phyloP scores from a whole-genome alignment of 257 asterid species.

The Rehmannia glutinosa region DNA sequence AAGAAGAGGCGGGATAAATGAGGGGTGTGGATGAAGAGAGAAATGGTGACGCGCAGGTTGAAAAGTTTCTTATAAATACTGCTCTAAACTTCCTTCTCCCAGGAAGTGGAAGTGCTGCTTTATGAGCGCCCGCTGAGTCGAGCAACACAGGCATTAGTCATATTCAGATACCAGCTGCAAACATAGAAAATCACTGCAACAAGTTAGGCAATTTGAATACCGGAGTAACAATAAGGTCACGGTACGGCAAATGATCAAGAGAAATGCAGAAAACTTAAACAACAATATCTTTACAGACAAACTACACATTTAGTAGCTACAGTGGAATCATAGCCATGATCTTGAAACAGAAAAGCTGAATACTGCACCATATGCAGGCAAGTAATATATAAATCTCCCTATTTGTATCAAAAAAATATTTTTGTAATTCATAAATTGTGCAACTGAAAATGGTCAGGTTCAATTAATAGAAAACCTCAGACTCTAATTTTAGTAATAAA shows the following conservation, averaged over 20 bases:
- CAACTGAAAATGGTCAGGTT: neutral
- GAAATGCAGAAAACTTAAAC: neutral
- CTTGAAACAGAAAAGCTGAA: neutral
- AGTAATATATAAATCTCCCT: neutral
- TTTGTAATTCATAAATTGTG: neutral
- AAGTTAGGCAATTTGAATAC: neutral
- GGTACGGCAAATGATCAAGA: neutral
- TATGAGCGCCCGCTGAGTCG: constrained; percentile 47
- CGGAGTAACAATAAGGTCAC: neutral
- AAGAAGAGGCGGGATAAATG: constrained; percentile 29
- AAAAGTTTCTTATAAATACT: constrained; percentile 39
- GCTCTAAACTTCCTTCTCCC: constrained; percentile 33
- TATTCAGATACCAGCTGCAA: constrained; percentile 24
- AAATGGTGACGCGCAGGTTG: constrained; percentile 50
- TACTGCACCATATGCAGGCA: neutral
- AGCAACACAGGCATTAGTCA: constrained; percentile 60
- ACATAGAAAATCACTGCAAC: neutral
- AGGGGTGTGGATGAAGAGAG: constrained; percentile 29
- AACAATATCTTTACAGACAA: neutral
- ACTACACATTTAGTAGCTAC: neutral
- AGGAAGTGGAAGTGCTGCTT: constrained; percentile 48
- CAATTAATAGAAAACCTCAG: neutral
- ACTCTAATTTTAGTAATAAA: neutral
- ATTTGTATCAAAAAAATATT: neutral
- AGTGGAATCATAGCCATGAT: neutral